Percentiles rank a stretch among this genome's conserved stretches.
phyloP scores from a whole-genome alignment of 2,329 filamentous ascomycete species.

The Apiospora aurea region DNA sequence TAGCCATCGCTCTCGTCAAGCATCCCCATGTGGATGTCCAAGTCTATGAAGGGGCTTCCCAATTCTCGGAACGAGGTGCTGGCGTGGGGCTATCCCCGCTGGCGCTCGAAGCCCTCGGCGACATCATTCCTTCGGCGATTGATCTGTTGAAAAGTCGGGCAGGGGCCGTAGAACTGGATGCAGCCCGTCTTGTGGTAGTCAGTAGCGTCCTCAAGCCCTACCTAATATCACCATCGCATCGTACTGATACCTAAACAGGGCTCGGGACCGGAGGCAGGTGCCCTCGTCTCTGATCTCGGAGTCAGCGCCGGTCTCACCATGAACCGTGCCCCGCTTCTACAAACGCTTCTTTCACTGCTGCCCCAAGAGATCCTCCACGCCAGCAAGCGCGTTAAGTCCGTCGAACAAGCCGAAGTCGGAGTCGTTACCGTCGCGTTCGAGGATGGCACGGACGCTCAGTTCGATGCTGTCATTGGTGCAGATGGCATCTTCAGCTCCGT shows the following conservation, averaged over 20 bases:
- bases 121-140: slow-evolving; percentile 25
- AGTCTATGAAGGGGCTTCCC: slow-evolving; percentile 35
- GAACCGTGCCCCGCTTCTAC: slow-evolving; percentile 34
- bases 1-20: slow-evolving; percentile 33
- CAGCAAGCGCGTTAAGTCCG: slow-evolving; percentile 29
- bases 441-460: slow-evolving; percentile 29
- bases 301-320: slow-evolving; percentile 30
- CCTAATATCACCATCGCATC: slow-evolving; percentile 9
- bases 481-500: slow-evolving; percentile 28
- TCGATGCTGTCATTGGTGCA: slow-evolving; percentile 35
- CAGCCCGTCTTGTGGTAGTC: slow-evolving; percentile 26
- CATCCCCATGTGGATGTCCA: slow-evolving; percentile 32
- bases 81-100: slow-evolving; percentile 33
- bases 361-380: slow-evolving; percentile 30
- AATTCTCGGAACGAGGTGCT: slow-evolving; percentile 36
- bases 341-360: slow-evolving; percentile 32
- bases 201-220: not conserved
- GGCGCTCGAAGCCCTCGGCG: slow-evolving; percentile 30
- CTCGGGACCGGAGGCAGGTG: slow-evolving; percentile 28
- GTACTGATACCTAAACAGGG: slow-evolving; percentile 25
- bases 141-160: slow-evolving; percentile 29
- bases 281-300: slow-evolving; percentile 29
- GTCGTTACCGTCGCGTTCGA: slow-evolving; percentile 29
- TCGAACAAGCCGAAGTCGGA: slow-evolving; percentile 21
- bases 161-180: slow-evolving; percentile 31